Evolutionary conservation across 208 protist species (phyloP).

Genomic region (Crithidia bombi): DNA sequence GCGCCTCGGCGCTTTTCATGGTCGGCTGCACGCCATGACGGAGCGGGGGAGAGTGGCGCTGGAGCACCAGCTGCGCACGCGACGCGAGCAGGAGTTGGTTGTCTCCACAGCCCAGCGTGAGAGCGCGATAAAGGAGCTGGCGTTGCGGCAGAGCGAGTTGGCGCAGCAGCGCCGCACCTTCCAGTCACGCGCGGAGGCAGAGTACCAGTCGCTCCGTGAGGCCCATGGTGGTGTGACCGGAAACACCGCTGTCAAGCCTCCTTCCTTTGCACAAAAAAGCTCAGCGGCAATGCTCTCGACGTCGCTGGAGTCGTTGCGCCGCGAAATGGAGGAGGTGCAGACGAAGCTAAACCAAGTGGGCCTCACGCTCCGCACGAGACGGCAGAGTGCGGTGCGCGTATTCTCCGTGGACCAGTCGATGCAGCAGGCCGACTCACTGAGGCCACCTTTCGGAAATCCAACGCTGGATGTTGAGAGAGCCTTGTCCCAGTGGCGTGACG

Average conservation of each 20-base stretch:
- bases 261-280: background rate
- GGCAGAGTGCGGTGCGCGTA: background rate
- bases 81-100: slow-evolving; percentile 12
- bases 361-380: slow-evolving; percentile 9
- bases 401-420: no score
- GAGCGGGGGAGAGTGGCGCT: slow-evolving; percentile 16
- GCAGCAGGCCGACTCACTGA: no score
- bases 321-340: slow-evolving; percentile 10
- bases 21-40: slow-evolving; percentile 16
- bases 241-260: no score
- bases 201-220: slow-evolving; percentile 22
- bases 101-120: slow-evolving; percentile 19
- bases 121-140: slow-evolving; percentile 4
- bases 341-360: slow-evolving; percentile 6
- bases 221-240: no score
- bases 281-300: background rate
- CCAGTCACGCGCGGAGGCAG: slow-evolving; percentile 13
- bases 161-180: slow-evolving; percentile 16
- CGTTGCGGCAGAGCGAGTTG: slow-evolving; percentile 18
- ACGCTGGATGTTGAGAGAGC: background rate
- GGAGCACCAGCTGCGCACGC: slow-evolving; percentile 22
- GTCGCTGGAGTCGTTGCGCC: background rate
- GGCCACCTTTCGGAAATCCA: no score
- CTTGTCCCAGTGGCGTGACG: slow-evolving; percentile 8
- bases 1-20: slow-evolving; percentile 26